Percentiles rank a stretch among this genome's conserved stretches.
Conservation (phyloP, 306 rosid genomes). For the Lathyrus aphaca region DNA sequence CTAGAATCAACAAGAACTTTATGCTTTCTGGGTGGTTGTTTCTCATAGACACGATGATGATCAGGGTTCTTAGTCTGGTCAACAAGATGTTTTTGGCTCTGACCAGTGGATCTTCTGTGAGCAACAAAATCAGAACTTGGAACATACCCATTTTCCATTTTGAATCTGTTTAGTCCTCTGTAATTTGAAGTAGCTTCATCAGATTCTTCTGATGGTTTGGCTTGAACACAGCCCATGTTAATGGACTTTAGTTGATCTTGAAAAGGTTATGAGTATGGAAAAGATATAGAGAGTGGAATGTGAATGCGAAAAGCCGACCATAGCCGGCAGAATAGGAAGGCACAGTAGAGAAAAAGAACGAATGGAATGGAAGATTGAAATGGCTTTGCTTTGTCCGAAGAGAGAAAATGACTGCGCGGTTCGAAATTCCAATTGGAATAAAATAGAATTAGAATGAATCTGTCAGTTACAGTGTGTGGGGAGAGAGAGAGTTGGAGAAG, state of each 20-base stretch:
- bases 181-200: conserved; percentile 42
- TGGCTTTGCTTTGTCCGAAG: conserved; percentile 55
- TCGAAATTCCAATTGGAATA: neutral
- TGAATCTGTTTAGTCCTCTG: conserved; percentile 51
- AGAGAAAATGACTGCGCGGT: conserved; percentile 38
- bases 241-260: neutral
- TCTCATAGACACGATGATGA: conserved; percentile 2
- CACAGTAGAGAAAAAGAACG: conserved; percentile 16
- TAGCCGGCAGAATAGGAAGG: conserved; percentile 71
- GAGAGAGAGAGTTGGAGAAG: conserved; percentile 5
- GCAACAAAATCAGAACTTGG: conserved; percentile 40
- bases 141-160: conserved; percentile 62
- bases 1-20: conserved; percentile 22
- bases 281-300: conserved; percentile 23
- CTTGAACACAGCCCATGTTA: conserved; percentile 77
- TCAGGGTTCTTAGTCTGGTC: conserved; percentile 10
- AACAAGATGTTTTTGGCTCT: conserved; percentile 22
- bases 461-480: neutral
- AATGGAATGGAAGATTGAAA: neutral
- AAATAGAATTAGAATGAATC: conserved; percentile 2
- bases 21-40: conserved; percentile 37
- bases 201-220: conserved; percentile 51
- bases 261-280: neutral
- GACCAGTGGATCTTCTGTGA: conserved; percentile 60
- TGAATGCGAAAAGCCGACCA: conserved; percentile 57